Evolutionary conservation across 805 yeast species (phyloP).

Genomic region (Nakazawaea laoshanensis): DNA sequence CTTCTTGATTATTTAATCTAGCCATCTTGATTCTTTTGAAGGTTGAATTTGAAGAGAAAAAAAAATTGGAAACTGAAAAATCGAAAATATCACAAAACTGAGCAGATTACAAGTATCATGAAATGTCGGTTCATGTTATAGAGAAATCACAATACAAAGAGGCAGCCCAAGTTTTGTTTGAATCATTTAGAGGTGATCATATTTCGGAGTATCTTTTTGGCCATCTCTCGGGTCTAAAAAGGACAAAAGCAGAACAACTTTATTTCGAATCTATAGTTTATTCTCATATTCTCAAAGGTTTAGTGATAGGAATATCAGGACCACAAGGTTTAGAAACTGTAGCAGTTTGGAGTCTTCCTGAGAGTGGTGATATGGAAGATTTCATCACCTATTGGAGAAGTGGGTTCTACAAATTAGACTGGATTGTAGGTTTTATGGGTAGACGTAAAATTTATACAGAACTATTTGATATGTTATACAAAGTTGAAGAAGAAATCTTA

Average conservation of each 20-base stretch:
- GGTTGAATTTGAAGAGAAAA: background rate
- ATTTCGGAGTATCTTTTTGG: constrained; percentile 21
- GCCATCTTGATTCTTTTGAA: too few species aligned
- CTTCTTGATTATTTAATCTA: constrained; percentile 6
- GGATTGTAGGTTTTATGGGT: constrained; percentile 36
- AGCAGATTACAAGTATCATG: too few species aligned
- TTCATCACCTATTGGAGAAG: constrained; percentile 39
- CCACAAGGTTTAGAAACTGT: constrained; percentile 39
- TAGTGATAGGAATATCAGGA: constrained; percentile 34
- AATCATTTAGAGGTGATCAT: constrained; percentile 22
- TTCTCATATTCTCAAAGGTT: constrained; percentile 41
- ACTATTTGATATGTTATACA: constrained; percentile 42
- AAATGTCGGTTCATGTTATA: too few species aligned
- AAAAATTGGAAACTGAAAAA: constrained; percentile 17
- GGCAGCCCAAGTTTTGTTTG: constrained; percentile 23
- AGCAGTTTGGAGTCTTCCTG: constrained; percentile 46
- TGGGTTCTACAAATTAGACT: constrained; percentile 43
- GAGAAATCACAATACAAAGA: constrained; percentile 22
- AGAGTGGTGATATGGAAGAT: constrained; percentile 27
- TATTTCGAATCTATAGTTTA: constrained; percentile 42
- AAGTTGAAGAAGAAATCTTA: constrained; percentile 33
- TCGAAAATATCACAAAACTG: too few species aligned
- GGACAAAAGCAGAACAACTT: constrained; percentile 23
- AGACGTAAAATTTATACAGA: constrained; percentile 38
- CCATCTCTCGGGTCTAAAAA: constrained; percentile 23